Base-by-base conservation (phyloP, 169 alveolate genomes). In the Blepharisma undulans region DNA sequence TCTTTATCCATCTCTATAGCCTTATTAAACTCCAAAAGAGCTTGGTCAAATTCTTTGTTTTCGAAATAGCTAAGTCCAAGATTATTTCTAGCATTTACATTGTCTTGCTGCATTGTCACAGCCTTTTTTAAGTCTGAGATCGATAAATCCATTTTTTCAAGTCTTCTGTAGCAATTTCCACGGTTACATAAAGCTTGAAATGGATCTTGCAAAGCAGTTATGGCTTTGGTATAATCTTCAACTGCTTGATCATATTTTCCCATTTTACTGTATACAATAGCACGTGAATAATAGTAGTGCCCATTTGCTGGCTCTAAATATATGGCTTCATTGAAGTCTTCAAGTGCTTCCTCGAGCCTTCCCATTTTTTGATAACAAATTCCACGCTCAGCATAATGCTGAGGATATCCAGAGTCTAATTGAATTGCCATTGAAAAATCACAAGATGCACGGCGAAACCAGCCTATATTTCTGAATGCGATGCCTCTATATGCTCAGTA, bases 371-470 rank as follows among this genome's bases (percentile, higher is more conserved):
- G 87, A 48, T 91, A 84, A 48, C 97, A 95, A 72, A 93, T 92
- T 27, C 98, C 98, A 36, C 97, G 89, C 32, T 81, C 86, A 16
- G 93, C 91, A 33, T 93, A 94, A 81, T 96, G 95, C 76, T 88
- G 94, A 29, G 97, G 94, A 81, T 87, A 79, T 22, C 77, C 86
- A 74, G 90, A 85, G 72, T 95, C 97, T 21, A 95, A 92, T 60
- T 95, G 89, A 7, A 95, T 87, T 12, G 98, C 98, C 74, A 94
- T 93, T 19, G 97, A 93, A 89, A 95, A 96, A 72, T 95, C 97
- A 82, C 84, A 93, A n/a, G 92, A 86, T 30, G 98, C 97, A 74
- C 96, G 92, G 32, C 93, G 86, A 80, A 87, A 94, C 59, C 94
- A 86, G 2, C 96, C 95, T 29, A 92, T 82, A 71, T 88, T 87